Evolutionary conservation across 768 basidiomycete species (phyloP).

Genomic region (Collybia mongolica): DNA sequence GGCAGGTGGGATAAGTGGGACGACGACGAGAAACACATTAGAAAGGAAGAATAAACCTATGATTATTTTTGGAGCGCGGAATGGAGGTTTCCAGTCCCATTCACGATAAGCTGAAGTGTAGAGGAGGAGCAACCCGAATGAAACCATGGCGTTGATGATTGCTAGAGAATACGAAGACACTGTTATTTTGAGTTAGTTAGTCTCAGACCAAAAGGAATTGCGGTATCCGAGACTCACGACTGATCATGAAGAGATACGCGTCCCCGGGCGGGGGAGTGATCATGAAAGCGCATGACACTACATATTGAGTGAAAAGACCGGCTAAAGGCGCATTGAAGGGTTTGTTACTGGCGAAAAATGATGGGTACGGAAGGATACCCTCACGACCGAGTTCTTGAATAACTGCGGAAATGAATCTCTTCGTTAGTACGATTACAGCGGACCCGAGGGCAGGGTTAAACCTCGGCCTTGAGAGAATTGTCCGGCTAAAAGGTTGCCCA

Average conservation of each 20-base stretch:
- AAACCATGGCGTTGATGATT: conserved; percentile 58
- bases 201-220: not conserved
- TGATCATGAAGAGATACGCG: conserved; percentile 70
- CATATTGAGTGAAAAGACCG: conserved; percentile 62
- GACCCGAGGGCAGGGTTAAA: conserved; percentile 18
- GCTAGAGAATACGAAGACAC: conserved; percentile 58
- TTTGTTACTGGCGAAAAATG: conserved; percentile 68
- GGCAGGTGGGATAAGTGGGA: conserved; percentile 63
- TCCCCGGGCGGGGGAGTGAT: conserved; percentile 67
- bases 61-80: conserved; percentile 48
- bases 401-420: conserved; percentile 32
- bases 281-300: conserved; percentile 54
- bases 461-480: conserved; percentile 70
- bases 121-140: conserved; percentile 62
- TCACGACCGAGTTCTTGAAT: conserved; percentile 75
- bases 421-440: not conserved
- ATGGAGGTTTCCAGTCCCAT: conserved; percentile 66
- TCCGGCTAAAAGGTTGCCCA: conserved; percentile 63
- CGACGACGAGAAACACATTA: conserved; percentile 61
- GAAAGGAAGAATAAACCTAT: conserved; percentile 59
- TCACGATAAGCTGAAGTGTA: conserved; percentile 41
- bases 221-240: conserved; percentile 38
- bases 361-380: conserved; percentile 63
- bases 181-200: conserved; percentile 18
- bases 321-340: conserved; percentile 68